Percentiles rank a stretch among this genome's conserved stretches.
phyloP scores from a whole-genome alignment of 306 rosid species.

The Trichosanthes truncata region DNA sequence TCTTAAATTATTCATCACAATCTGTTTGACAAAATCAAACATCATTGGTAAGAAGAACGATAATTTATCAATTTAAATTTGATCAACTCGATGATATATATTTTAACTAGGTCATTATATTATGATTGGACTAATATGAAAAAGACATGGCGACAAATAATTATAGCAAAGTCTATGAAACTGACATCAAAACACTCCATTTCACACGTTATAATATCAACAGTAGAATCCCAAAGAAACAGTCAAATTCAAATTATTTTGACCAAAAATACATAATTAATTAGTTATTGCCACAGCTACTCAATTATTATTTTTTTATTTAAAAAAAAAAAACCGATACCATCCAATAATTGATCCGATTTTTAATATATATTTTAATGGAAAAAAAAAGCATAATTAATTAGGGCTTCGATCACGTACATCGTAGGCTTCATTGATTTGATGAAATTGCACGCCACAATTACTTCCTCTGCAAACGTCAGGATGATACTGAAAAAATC shows the following conservation, averaged over 20 bases:
- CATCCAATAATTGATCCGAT: neutral
- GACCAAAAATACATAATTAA: neutral
- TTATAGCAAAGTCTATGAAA: neutral
- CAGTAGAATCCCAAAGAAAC: neutral
- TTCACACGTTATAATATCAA: neutral
- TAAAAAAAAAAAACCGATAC: neutral
- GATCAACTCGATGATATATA: too few relatives aligned
- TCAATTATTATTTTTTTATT: neutral
- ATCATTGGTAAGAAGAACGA: neutral
- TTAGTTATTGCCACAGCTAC: neutral
- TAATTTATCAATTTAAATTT: too few relatives aligned
- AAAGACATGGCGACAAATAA: neutral
- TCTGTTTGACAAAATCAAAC: conserved; percentile 16
- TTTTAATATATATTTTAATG: neutral
- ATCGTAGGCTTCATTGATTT: conserved; percentile 85
- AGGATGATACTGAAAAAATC: conserved; percentile 64
- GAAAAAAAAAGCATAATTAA: neutral
- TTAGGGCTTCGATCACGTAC: conserved; percentile 22
- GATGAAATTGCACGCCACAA: conserved; percentile 70
- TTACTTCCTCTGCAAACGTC: conserved; percentile 79
- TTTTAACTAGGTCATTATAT: too few relatives aligned
- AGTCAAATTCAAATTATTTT: neutral
- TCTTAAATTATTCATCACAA: conserved; percentile 56
- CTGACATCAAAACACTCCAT: neutral
- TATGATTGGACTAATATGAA: too few relatives aligned